Evolutionary conservation across 257 asterid genomes (phyloP).

Genomic region (Paulownia fortunei): DNA sequence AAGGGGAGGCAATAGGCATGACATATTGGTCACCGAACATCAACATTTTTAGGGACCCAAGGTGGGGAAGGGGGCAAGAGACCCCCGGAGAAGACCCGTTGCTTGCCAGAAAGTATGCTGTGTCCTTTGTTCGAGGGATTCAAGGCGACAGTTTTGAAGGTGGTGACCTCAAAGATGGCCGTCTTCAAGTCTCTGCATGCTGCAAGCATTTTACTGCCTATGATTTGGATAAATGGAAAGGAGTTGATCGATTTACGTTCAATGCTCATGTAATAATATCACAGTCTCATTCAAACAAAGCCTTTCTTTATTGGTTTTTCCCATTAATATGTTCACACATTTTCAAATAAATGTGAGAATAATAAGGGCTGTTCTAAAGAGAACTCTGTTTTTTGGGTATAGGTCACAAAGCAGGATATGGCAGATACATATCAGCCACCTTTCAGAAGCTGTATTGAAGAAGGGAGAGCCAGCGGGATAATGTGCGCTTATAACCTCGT

Average conservation of each 20-base stretch:
- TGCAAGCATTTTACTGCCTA: conserved; percentile 83
- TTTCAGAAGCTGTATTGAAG: conserved; percentile 45
- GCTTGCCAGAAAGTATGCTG: conserved; percentile 56
- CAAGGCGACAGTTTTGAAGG: conserved; percentile 79
- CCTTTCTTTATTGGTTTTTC: neutral
- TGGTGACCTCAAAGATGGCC: conserved; percentile 50
- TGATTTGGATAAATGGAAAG: conserved; percentile 76
- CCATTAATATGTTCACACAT: neutral
- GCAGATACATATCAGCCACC: conserved; percentile 65
- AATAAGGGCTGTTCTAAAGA: no score
- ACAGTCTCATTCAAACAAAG: neutral
- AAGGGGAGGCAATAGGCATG: conserved; percentile 78
- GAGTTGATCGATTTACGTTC: conserved; percentile 57
- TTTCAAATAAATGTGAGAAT: no score
- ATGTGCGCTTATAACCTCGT: conserved; percentile 65
- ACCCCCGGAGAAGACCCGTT: conserved; percentile 83
- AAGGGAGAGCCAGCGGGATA: conserved; percentile 55
- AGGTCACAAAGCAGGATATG: conserved; percentile 62
- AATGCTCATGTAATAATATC: conserved; percentile 54
- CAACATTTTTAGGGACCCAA: conserved; percentile 77
- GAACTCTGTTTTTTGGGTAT: neutral
- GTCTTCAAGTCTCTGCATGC: conserved; percentile 76
- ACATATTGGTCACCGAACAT: conserved; percentile 86
- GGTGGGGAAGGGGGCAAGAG: conserved; percentile 92
- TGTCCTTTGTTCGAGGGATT: conserved; percentile 71